A percentile compares a stretch with the other conserved stretches of the same genome.
phyloP scores from a whole-genome alignment of 2,329 filamentous ascomycete genomes.

The Diaporthe humulicola region DNA sequence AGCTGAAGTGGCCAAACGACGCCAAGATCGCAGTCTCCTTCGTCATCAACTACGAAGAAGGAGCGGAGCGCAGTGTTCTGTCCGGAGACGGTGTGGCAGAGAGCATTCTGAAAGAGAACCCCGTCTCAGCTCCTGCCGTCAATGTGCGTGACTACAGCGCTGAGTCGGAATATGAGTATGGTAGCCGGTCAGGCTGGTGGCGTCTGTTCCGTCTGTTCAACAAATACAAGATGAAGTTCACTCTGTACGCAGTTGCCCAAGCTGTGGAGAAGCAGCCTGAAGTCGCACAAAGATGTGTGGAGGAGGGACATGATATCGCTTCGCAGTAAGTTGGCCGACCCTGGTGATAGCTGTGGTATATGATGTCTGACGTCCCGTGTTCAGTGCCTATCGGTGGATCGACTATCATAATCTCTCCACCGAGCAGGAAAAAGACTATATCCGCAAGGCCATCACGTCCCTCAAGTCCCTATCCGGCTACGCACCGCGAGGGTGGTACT shows the following conservation, averaged over 20 bases:
- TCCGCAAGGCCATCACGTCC: constrained; percentile 56
- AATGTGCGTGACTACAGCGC: constrained; percentile 60
- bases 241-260: constrained; percentile 63
- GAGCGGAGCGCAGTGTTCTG: constrained; percentile 53
- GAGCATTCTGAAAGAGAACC: constrained; percentile 55
- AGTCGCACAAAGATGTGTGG: constrained; percentile 60
- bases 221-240: constrained; percentile 62
- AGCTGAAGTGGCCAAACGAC: constrained; percentile 55
- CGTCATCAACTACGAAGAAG: constrained; percentile 61
- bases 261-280: constrained; percentile 62
- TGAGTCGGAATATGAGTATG: constrained; percentile 66
- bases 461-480: constrained; percentile 59
- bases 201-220: constrained; percentile 63
- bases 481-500: constrained; percentile 63
- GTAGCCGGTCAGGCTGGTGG: constrained; percentile 63
- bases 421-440: constrained; percentile 62
- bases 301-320: constrained; percentile 64
- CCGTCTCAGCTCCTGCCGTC: constrained; percentile 49
- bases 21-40: constrained; percentile 60
- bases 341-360: neutral
- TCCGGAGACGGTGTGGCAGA: constrained; percentile 55
- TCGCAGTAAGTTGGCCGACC: constrained; percentile 49
- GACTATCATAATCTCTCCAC: constrained; percentile 60
- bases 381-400: constrained; percentile 62
- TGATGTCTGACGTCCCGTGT: neutral